phyloP scores from a whole-genome alignment of 306 rosid species.

The Boehmeria nivea region DNA sequence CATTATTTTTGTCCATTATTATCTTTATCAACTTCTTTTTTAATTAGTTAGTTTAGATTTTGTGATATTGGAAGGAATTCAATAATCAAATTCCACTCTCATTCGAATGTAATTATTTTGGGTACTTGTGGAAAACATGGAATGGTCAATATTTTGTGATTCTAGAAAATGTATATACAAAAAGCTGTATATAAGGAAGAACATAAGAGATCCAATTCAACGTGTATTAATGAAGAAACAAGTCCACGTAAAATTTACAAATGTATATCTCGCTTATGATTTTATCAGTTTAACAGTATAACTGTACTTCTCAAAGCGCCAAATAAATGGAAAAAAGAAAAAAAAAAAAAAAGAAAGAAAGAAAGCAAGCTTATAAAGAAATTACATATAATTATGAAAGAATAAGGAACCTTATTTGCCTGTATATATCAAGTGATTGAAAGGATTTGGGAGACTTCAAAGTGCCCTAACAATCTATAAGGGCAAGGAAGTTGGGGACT shows the following conservation, averaged over 20 bases:
- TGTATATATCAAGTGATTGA: not conserved
- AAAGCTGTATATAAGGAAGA: too few species aligned
- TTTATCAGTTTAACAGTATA: not conserved
- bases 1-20: too few species aligned
- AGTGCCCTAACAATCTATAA: not conserved
- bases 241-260: not conserved
- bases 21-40: too few species aligned
- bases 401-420: not conserved
- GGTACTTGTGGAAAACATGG: too few species aligned
- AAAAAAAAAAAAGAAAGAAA: not conserved
- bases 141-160: too few species aligned
- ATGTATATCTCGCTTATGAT: not conserved
- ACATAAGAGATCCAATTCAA: not conserved
- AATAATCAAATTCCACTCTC: too few species aligned
- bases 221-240: not conserved
- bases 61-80: too few species aligned
- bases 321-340: not conserved
- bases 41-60: too few species aligned
- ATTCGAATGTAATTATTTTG: too few species aligned
- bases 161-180: too few species aligned
- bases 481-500: constrained; percentile 18
- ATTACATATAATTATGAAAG: not conserved
- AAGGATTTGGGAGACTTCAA: not conserved
- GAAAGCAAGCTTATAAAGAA: not conserved
- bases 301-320: not conserved